Base-by-base conservation (phyloP, 257 asterid species). In the Plectranthus barbatus region DNA sequence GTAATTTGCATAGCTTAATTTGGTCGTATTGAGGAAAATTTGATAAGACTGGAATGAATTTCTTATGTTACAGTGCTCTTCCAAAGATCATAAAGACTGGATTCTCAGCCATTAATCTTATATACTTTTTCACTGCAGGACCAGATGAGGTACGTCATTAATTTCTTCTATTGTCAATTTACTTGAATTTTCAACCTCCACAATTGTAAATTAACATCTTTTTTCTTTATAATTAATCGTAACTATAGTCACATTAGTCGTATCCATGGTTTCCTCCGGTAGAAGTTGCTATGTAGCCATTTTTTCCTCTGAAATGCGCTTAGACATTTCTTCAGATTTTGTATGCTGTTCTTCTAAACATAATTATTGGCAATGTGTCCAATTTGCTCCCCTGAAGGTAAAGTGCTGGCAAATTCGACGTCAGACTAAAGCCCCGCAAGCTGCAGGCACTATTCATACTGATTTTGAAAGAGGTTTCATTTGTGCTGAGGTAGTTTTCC, bases 381-480 rank as follows among this genome's bases (percentile, higher is more conserved):
- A 40, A 67, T 31, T 66, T 72, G 62, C 49, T n/a, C n/a, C 52
- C 41, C 11, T 75, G 69, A 81, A 92, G 99, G 99, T 92, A 1
- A 92, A 92, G 74, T 92, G 99, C 81, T 92, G 99, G 99, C 99
- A 92, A 85, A 87, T 92, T 69, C 82, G 96, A 56, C 83, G 97
- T 57, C 90, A 66, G 54, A 74, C 84, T 56, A 92, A 92, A 78
- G 96, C 97, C 74, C 97, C 99, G 64, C 97, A 92, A 81, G 97
- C 99, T 44, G 99, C 99, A 52, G 99, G 99, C 76, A 36, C 99
- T 36, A 92, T 92, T 80, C 99, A 92, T 74, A 59, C 96, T 59
- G 99, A 92, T 81, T 92, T 92, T 76, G 99, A 92, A 70, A 85
- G 68, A 70, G 99, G 99, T 26, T 92, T 92, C 83, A 92, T 92